A percentile compares a stretch with the other conserved stretches of the same genome.
Evolutionary conservation across 495 filamentous ascomycete genomes (phyloP).

Genomic region (Platismatia glauca): DNA sequence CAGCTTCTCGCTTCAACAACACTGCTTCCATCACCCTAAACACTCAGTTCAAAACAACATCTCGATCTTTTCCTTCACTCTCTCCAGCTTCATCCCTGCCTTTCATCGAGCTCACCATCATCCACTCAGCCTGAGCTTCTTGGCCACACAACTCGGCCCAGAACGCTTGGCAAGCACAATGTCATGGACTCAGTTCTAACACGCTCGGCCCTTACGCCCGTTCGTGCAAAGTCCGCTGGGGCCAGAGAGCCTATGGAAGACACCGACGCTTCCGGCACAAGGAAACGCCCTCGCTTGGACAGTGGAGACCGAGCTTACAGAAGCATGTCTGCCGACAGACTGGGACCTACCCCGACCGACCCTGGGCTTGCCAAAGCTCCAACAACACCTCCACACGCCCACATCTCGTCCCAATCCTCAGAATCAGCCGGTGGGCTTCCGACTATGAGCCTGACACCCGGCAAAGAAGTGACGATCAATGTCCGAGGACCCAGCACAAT

Average conservation of each 20-base stretch:
- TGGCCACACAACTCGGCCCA: conserved; percentile 7
- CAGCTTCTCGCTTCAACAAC: neutral
- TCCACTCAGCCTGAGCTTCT: conserved; percentile 4
- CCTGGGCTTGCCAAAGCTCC: conserved; percentile 27
- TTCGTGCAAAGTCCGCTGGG: conserved; percentile 27
- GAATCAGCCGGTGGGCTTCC: neutral
- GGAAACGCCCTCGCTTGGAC: conserved; percentile 57
- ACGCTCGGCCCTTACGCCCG: conserved; percentile 18
- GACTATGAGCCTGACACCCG: conserved; percentile 31
- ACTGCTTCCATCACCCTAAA: neutral
- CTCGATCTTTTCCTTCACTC: neutral
- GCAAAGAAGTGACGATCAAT: conserved; percentile 49
- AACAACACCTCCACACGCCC: conserved; percentile 21
- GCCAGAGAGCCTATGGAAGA: conserved; percentile 49
- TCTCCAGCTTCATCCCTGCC: conserved; percentile 2
- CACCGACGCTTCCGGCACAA: conserved; percentile 42
- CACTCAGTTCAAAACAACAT: too few relatives aligned
- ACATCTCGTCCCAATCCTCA: neutral
- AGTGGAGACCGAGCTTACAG: conserved; percentile 40
- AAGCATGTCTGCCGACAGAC: conserved; percentile 37
- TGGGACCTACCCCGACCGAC: conserved; percentile 25
- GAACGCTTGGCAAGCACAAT: conserved; percentile 20
- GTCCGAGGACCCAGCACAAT: conserved; percentile 16
- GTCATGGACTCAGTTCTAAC: conserved; percentile 29
- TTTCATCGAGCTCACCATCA: neutral